Conservation (phyloP, 2,329 filamentous ascomycete species). For the Stachybotrys chartarum region DNA sequence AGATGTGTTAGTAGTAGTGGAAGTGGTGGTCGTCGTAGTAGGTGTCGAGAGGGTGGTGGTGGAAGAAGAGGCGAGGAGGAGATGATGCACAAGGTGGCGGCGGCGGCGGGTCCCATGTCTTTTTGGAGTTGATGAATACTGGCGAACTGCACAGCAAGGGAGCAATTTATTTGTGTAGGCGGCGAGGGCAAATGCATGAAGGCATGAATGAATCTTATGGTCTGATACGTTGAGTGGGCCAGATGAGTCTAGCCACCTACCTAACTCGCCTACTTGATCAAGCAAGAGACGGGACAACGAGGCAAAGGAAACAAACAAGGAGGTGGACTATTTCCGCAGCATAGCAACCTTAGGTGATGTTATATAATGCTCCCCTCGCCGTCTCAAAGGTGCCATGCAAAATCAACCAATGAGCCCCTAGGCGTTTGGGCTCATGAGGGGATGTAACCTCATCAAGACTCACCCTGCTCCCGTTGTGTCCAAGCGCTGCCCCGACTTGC, state of each 20-base stretch:
- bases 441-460: neutral
- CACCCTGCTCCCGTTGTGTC: neutral
- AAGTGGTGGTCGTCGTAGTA: neutral
- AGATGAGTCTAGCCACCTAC: neutral
- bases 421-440: neutral
- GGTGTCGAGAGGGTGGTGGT: neutral
- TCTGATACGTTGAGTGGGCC: neutral
- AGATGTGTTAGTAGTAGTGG: neutral
- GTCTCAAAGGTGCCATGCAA: too few relatives aligned
- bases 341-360: too few relatives aligned
- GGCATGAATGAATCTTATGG: neutral
- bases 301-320: too few relatives aligned
- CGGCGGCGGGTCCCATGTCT: neutral
- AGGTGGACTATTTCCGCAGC: too few relatives aligned
- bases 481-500: too few relatives aligned
- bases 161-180: neutral
- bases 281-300: neutral
- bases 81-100: neutral
- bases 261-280: neutral
- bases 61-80: neutral
- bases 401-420: too few relatives aligned
- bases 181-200: neutral
- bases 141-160: neutral
- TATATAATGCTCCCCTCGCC: too few relatives aligned
- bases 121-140: neutral